Percentiles rank a stretch among this genome's conserved stretches.
These are phyloP conservation scores for Ganoderma boninense DNA, from an alignment of 1,284 basidiomycete species.

Conservation along the genomic window DNA sequence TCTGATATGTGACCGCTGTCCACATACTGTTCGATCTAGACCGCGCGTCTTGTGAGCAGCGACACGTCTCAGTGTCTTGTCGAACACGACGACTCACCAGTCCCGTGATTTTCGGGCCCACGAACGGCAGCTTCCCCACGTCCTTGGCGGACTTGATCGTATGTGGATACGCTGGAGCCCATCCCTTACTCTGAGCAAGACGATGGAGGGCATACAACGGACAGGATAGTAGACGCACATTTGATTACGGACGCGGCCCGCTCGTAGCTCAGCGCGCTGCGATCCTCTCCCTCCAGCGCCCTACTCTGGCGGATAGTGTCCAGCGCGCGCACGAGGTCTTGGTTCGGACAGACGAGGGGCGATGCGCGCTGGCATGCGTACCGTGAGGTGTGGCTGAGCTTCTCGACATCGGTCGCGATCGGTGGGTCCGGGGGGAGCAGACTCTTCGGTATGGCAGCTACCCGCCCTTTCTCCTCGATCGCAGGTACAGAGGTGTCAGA, in stretches of 20 bases:
- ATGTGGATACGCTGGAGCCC: constrained; percentile 66
- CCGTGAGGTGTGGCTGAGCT: constrained; percentile 49
- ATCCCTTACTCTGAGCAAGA: not conserved
- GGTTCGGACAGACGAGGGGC: constrained; percentile 72
- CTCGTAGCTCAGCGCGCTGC: constrained; percentile 73
- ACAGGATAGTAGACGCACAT: constrained; percentile 48
- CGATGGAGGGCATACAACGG: too few relatives aligned
- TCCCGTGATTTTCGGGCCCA: constrained; percentile 66
- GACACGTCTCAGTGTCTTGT: constrained; percentile 2
- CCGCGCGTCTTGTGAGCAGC: not conserved
- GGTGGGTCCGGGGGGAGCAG: constrained; percentile 40
- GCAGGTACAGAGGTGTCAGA: not conserved
- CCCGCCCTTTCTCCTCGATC: not conserved
- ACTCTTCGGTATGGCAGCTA: constrained; percentile 28
- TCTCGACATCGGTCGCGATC: constrained; percentile 32
- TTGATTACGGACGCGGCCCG: constrained; percentile 76
- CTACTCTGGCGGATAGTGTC: constrained; percentile 66
- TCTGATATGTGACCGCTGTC: constrained; percentile 63
- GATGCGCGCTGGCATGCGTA: constrained; percentile 70
- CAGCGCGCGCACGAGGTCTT: constrained; percentile 61
- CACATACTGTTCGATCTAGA: constrained; percentile 70
- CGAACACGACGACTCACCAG: constrained; percentile 48
- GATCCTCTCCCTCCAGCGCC: constrained; percentile 67
- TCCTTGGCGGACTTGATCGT: constrained; percentile 56
- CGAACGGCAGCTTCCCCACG: constrained; percentile 60